Conservation (phyloP, 306 rosid species). For the Cucurbita moschata region DNA sequence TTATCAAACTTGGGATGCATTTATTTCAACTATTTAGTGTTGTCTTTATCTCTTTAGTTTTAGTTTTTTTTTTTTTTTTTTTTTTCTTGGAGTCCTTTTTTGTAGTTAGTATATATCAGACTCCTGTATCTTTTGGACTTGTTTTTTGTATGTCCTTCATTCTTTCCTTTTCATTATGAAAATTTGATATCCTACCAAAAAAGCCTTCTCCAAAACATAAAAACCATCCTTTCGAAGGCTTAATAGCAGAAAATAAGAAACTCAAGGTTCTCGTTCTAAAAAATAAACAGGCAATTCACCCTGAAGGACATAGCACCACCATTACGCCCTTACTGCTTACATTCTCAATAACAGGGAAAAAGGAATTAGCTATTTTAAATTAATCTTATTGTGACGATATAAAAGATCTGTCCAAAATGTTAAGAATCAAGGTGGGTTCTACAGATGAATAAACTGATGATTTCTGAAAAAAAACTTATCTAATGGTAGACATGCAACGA, state of each 20-base stretch:
- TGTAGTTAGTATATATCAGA: too few species aligned
- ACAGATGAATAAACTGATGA: not conserved
- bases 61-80: too few species aligned
- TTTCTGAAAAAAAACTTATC: not conserved
- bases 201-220: not conserved
- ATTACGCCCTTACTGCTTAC: not conserved
- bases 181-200: not conserved
- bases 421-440: not conserved
- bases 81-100: too few species aligned
- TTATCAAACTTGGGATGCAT: too few species aligned
- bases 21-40: too few species aligned
- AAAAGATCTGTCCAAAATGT: not conserved
- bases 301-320: not conserved
- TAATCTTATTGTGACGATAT: not conserved
- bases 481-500: not conserved
- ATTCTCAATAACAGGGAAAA: not conserved
- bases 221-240: not conserved
- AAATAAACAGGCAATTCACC: not conserved
- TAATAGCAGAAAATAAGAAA: not conserved
- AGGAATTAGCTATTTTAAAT: not conserved
- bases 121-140: too few species aligned
- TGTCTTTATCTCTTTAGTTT: too few species aligned
- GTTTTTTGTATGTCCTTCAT: too few species aligned
- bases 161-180: too few species aligned
- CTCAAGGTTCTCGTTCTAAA: not conserved